These are phyloP conservation scores for Endotrypanum monterogeii DNA, from an alignment of 208 protist species.

Conservation along the genomic window DNA sequence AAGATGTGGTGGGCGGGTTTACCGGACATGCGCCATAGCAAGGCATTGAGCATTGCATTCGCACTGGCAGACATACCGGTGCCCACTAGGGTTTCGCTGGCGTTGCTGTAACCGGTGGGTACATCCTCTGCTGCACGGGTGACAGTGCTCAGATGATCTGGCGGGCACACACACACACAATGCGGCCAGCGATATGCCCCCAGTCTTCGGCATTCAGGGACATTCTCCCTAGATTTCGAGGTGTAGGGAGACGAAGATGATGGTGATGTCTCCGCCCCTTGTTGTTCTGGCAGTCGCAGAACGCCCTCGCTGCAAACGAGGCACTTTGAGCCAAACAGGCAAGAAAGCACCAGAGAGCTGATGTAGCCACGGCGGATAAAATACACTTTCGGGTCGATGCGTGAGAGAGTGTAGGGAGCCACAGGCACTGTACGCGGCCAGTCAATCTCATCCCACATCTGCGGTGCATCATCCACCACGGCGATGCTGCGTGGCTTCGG, in stretches of 20 bases:
- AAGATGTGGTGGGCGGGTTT: neutral
- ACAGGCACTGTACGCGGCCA: conserved; percentile 68
- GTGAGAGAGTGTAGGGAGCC: conserved; percentile 68
- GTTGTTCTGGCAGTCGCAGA: neutral
- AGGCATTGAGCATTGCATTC: conserved; percentile 20
- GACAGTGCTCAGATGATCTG: conserved; percentile 24
- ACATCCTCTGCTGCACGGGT: conserved; percentile 1
- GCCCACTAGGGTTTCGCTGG: neutral
- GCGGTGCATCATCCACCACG: conserved; percentile 75
- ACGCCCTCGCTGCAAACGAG: conserved; percentile 38
- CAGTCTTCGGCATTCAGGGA: neutral
- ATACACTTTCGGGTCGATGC: conserved; percentile 67
- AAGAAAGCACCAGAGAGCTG: conserved; percentile 45
- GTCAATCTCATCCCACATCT: conserved; percentile 68
- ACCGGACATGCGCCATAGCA: conserved; percentile 4
- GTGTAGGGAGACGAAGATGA: neutral
- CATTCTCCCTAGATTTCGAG: neutral
- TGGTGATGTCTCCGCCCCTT: neutral
- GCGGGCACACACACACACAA: conserved; percentile 42
- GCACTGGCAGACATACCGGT: conserved; percentile 7
- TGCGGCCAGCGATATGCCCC: conserved; percentile 26
- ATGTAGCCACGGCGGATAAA: conserved; percentile 45
- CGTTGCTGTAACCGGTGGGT: neutral
- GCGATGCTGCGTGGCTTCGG: conserved; percentile 56
- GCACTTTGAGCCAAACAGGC: conserved; percentile 51